phyloP scores from a whole-genome alignment of 2,329 filamentous ascomycete genomes.

The Penicillium digitatum region DNA sequence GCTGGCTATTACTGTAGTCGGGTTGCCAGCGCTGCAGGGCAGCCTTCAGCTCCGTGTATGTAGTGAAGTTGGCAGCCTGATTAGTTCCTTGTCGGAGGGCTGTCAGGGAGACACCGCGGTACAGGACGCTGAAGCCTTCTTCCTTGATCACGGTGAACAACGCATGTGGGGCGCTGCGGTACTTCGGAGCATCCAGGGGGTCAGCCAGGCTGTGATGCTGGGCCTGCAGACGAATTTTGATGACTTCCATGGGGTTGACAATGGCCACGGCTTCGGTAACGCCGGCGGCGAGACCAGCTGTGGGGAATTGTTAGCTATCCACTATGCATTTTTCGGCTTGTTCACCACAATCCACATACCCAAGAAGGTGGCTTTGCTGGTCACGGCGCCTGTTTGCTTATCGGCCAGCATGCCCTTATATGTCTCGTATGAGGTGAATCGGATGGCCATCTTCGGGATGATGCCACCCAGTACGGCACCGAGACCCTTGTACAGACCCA shows the following conservation, averaged over 20 bases:
- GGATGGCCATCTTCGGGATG: slow-evolving; percentile 98
- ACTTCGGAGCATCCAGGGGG: slow-evolving; percentile 92
- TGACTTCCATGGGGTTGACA: slow-evolving; percentile 97
- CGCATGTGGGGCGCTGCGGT: slow-evolving; percentile 83
- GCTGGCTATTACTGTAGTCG: slow-evolving; percentile 57
- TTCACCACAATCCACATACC: slow-evolving; percentile 44
- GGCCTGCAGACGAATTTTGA: slow-evolving; percentile 97
- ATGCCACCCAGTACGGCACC: slow-evolving; percentile 95
- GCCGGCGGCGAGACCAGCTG: slow-evolving; percentile 83
- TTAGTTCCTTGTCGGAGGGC: slow-evolving; percentile 93
- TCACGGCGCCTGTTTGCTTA: slow-evolving; percentile 62
- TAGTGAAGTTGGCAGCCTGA: slow-evolving; percentile 98
- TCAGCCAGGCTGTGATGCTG: slow-evolving; percentile 98
- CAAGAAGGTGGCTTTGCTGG: slow-evolving; percentile 67
- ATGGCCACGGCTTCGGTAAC: slow-evolving; percentile 95
- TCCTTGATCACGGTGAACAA: slow-evolving; percentile 86
- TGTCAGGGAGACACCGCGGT: slow-evolving; percentile 89
- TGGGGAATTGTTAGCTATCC: neutral
- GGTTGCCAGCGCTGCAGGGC: slow-evolving; percentile 69
- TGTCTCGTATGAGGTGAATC: slow-evolving; percentile 93
- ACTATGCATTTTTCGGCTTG: neutral
- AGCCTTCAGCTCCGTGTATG: slow-evolving; percentile 90
- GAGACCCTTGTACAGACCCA: slow-evolving; percentile 96
- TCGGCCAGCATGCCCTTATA: slow-evolving; percentile 83
- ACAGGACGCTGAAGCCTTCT: slow-evolving; percentile 82